Evolutionary conservation across 177 flowering plant species (phyloP).

Genomic region (Vitis hybrid): DNA sequence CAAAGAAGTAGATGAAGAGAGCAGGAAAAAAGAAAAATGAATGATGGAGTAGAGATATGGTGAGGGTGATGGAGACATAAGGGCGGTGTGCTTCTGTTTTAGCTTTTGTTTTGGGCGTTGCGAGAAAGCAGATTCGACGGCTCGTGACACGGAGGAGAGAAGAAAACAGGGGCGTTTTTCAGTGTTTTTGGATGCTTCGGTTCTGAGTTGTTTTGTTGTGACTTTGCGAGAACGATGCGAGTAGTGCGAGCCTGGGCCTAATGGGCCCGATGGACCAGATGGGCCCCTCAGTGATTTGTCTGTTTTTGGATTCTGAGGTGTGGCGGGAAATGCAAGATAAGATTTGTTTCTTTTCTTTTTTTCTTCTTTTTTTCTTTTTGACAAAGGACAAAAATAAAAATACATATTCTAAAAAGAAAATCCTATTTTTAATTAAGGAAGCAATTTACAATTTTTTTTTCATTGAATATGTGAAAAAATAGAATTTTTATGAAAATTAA

Average conservation of each 20-base stretch:
- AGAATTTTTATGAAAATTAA: no score
- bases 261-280: no score
- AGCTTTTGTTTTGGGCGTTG: background rate
- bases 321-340: no score
- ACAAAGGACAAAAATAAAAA: no score
- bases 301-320: no score
- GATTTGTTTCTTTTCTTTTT: no score
- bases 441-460: no score
- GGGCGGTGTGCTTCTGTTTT: background rate
- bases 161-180: background rate
- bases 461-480: no score
- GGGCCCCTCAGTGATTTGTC: no score
- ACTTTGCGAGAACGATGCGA: background rate
- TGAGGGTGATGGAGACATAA: conserved; percentile 10
- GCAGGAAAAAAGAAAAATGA: background rate
- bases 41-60: background rate
- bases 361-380: no score
- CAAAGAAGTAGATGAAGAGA: background rate
- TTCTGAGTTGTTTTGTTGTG: conserved; percentile 6
- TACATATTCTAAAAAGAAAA: no score
- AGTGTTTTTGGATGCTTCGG: conserved; percentile 1
- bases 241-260: background rate
- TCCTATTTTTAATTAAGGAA: no score
- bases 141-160: background rate
- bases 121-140: background rate